A percentile compares a stretch with the other conserved stretches of the same genome.
phyloP scores from a whole-genome alignment of 352 stramenopile species.

The Phytophthora chlamydospora region DNA sequence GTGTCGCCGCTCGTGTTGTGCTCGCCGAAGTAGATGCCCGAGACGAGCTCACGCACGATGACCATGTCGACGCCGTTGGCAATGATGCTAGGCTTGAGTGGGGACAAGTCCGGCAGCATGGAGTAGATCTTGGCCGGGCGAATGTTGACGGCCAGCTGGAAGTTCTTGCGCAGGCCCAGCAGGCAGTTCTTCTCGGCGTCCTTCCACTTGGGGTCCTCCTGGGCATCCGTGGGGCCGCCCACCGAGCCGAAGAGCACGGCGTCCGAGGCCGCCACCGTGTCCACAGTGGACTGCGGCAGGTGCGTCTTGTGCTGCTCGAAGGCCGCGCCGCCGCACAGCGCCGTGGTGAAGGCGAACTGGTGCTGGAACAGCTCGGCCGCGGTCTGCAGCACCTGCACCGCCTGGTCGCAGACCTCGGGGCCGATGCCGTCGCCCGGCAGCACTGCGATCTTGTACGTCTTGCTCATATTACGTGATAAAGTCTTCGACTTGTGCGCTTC shows the following conservation, averaged over 20 bases:
- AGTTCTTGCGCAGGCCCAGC: conserved; percentile 97
- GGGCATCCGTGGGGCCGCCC: conserved; percentile 93
- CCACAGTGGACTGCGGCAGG: conserved; percentile 94
- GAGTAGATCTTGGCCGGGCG: conserved; percentile 98
- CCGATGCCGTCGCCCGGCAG: conserved; percentile 98
- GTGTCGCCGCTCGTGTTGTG: conserved; percentile 74
- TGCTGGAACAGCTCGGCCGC: conserved; percentile 86
- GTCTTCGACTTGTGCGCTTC: conserved; percentile 5
- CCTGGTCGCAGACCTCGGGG: conserved; percentile 97
- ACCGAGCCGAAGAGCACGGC: conserved; percentile 97
- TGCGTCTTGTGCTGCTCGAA: conserved; percentile 93
- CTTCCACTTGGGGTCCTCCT: conserved; percentile 90
- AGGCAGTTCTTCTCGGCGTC: conserved; percentile 96
- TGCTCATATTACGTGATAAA: conserved; percentile 35
- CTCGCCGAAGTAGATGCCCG: conserved; percentile 99
- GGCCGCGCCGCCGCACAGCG: conserved; percentile 95
- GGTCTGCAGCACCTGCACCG: conserved; percentile 90
- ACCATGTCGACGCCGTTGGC: conserved; percentile 97
- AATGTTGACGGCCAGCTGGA: conserved; percentile 98
- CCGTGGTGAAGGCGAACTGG: conserved; percentile 93
- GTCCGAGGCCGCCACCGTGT: conserved; percentile 90
- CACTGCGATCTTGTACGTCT: conserved; percentile 92
- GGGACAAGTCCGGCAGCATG: conserved; percentile 97
- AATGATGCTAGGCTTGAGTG: conserved; percentile 97
- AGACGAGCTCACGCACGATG: conserved; percentile 98